These are phyloP conservation scores for Yamadazyma laniorum DNA, from an alignment of 805 yeast species.

Conservation along the genomic window DNA sequence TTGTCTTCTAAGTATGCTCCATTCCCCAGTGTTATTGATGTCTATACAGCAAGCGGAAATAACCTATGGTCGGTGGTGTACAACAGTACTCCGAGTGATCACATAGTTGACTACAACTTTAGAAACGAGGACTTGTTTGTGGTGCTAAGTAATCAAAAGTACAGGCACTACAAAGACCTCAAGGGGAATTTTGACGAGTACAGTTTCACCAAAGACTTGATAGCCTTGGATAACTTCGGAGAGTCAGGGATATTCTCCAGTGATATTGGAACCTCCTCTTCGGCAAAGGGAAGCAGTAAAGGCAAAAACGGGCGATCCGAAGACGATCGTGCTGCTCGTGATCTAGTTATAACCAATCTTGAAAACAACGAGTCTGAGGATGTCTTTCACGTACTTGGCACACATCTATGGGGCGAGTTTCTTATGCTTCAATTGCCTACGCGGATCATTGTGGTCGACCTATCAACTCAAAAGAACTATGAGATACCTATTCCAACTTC, in stretches of 20 bases:
- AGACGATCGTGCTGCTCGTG: neutral
- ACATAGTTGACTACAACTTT: conserved; percentile 53
- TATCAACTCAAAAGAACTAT: conserved; percentile 38
- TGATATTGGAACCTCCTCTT: neutral
- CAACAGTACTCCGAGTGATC: conserved; percentile 47
- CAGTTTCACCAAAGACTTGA: conserved; percentile 20
- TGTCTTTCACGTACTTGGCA: conserved; percentile 20
- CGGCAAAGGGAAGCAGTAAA: neutral
- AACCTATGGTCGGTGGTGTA: conserved; percentile 37
- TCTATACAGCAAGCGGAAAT: conserved; percentile 35
- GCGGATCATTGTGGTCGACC: conserved; percentile 32
- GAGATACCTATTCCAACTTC: conserved; percentile 31
- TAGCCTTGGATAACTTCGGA: conserved; percentile 17
- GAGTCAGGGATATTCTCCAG: conserved; percentile 4
- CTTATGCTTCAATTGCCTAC: conserved; percentile 32
- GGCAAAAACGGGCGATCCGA: neutral
- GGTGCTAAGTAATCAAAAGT: conserved; percentile 50
- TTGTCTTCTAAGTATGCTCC: conserved; percentile 37
- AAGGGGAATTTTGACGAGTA: conserved; percentile 65
- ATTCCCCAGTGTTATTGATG: conserved; percentile 36
- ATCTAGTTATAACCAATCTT: conserved; percentile 26
- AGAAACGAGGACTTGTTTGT: conserved; percentile 54
- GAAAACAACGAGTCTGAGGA: conserved; percentile 32
- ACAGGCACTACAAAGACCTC: conserved; percentile 61
- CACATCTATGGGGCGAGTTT: conserved; percentile 11